Conservation (phyloP, 2,329 filamentous ascomycete genomes). For the Lithohypha guttulata region DNA sequence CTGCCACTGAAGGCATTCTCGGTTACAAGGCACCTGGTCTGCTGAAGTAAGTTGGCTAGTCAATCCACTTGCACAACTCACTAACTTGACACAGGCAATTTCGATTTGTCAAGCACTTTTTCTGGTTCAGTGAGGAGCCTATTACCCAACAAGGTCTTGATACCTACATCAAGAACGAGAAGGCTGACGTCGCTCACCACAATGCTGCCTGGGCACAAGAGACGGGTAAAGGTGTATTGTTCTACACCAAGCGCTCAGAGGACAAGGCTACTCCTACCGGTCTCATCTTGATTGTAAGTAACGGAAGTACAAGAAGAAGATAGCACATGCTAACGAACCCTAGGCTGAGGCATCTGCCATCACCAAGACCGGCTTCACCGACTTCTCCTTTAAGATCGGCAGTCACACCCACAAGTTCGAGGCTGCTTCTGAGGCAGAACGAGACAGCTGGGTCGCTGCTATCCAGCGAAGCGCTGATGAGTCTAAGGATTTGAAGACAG, state of each 20-base stretch:
- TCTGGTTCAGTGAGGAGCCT: conserved; percentile 69
- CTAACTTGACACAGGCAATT: conserved; percentile 53
- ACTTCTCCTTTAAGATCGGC: conserved; percentile 76
- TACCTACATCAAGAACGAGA: conserved; percentile 77
- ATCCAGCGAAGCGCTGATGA: conserved; percentile 73
- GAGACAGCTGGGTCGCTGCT: conserved; percentile 83
- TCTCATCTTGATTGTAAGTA: conserved; percentile 72
- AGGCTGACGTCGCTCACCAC: conserved; percentile 61
- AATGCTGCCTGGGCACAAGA: conserved; percentile 81
- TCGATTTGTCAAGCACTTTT: conserved; percentile 84
- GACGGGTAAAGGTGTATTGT: conserved; percentile 90
- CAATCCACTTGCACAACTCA: conserved; percentile 17
- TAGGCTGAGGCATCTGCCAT: conserved; percentile 61
- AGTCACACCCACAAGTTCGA: conserved; percentile 93
- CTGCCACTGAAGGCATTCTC: conserved; percentile 48
- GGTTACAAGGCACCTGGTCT: conserved; percentile 83
- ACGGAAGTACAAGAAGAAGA: conserved; percentile 23
- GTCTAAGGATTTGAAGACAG: conserved; percentile 68
- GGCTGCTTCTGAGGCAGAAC: conserved; percentile 61
- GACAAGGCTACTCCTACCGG: conserved; percentile 73
- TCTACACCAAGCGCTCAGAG: conserved; percentile 71
- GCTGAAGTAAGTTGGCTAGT: conserved; percentile 61
- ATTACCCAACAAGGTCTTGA: conserved; percentile 63
- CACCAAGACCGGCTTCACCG: conserved; percentile 61
- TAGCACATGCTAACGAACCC: conserved; percentile 17